phyloP scores from a whole-genome alignment of 352 stramenopile genomes.

The Globisporangium nunn region DNA sequence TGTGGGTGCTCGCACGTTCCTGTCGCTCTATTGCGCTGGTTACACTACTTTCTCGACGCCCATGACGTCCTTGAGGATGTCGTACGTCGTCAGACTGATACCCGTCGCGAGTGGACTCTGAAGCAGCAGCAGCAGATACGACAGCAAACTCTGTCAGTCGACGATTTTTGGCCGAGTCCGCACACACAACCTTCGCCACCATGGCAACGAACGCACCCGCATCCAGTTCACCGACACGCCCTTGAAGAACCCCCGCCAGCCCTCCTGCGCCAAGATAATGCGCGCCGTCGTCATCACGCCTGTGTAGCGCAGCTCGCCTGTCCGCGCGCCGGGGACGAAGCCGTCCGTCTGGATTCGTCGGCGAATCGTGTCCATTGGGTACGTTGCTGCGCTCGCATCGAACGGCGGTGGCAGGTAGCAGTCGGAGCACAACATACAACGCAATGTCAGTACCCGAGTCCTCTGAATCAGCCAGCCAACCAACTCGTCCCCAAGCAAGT shows the following conservation, averaged over 20 bases:
- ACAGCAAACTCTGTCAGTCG: not conserved
- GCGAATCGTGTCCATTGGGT: slow-evolving; percentile 81
- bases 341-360: slow-evolving; percentile 80
- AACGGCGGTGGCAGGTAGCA: not conserved
- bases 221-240: slow-evolving; percentile 85
- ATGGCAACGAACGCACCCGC: slow-evolving; percentile 36
- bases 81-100: slow-evolving; percentile 84
- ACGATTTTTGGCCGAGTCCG: too few species aligned
- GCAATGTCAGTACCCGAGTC: not conserved
- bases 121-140: not conserved
- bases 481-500: not conserved
- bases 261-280: slow-evolving; percentile 69
- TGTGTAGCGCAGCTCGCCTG: slow-evolving; percentile 48
- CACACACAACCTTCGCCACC: too few species aligned
- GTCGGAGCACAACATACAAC: slow-evolving; percentile 3
- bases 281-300: slow-evolving; percentile 54
- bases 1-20: not conserved
- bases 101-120: slow-evolving; percentile 80
- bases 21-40: slow-evolving; percentile 30
- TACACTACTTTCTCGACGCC: slow-evolving; percentile 57
- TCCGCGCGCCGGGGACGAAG: slow-evolving; percentile 43
- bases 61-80: slow-evolving; percentile 83
- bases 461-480: not conserved
- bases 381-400: slow-evolving; percentile 39
- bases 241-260: slow-evolving; percentile 81